phyloP scores from a whole-genome alignment of 1,284 basidiomycete genomes.

The Volvariella surrecta region DNA sequence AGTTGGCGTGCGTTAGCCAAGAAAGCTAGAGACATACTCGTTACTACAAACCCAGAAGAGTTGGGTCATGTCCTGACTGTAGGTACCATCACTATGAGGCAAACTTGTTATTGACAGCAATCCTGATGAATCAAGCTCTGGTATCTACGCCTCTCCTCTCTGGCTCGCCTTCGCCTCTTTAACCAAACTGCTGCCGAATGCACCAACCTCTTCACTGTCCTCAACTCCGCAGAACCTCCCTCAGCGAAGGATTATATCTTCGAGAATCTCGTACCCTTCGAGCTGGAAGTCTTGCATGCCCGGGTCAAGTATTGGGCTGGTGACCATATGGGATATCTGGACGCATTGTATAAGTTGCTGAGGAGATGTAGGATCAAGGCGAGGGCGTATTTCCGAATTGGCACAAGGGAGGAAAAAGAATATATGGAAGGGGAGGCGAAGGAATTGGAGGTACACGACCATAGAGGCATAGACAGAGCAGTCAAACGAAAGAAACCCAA shows the following conservation, averaged over 20 bases:
- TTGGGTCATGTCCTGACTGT: constrained; percentile 58
- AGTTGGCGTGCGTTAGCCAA: constrained; percentile 74
- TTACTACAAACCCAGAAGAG: constrained; percentile 59
- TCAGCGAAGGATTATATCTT: constrained; percentile 43
- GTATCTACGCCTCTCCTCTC: constrained; percentile 70
- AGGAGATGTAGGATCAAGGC: constrained; percentile 64
- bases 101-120: background rate
- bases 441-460: too few species aligned
- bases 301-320: constrained; percentile 67
- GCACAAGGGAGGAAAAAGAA: background rate
- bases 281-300: constrained; percentile 68
- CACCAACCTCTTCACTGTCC: constrained; percentile 68
- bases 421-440: constrained; percentile 14
- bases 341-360: constrained; percentile 72
- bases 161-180: constrained; percentile 72
- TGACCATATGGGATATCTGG: constrained; percentile 67
- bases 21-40: constrained; percentile 70
- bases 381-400: constrained; percentile 17
- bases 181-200: constrained; percentile 76
- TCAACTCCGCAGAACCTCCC: constrained; percentile 47
- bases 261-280: constrained; percentile 64
- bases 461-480: too few species aligned
- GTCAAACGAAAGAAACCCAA: background rate
- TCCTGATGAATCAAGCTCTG: constrained; percentile 48
- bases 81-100: constrained; percentile 19